Conservation (phyloP, 192 early-diverging fungal genomes). For the Gamsiella multidivaricata region DNA sequence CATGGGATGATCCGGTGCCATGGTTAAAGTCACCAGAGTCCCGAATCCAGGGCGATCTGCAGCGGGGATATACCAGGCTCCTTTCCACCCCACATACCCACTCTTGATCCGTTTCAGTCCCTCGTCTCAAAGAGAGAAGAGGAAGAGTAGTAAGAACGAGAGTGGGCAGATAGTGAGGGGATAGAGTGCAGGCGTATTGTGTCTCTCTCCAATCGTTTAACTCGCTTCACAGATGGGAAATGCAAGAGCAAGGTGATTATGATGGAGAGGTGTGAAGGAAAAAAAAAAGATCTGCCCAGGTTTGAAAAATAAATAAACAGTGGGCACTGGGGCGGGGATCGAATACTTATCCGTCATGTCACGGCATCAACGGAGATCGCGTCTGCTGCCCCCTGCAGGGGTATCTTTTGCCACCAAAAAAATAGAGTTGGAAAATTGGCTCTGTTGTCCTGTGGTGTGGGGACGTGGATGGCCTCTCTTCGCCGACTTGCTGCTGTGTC, state of each 20-base stretch:
- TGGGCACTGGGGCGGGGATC: not conserved
- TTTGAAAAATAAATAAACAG: not conserved
- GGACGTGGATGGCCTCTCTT: conserved; percentile 3
- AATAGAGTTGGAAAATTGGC: not conserved
- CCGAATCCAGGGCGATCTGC: conserved; percentile 54
- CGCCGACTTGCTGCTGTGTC: not conserved
- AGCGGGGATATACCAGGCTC: conserved; percentile 50
- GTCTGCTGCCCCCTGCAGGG: too few relatives aligned
- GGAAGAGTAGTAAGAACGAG: conserved; percentile 7
- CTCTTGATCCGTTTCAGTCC: conserved; percentile 17
- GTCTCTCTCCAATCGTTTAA: conserved; percentile 53
- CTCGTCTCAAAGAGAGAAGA: not conserved
- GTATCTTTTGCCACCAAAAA: too few relatives aligned
- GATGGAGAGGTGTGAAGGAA: conserved; percentile 41
- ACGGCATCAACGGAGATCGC: too few relatives aligned
- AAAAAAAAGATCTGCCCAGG: conserved; percentile 5
- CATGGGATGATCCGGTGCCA: conserved; percentile 50
- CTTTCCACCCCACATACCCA: conserved; percentile 25
- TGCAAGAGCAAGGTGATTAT: conserved; percentile 47
- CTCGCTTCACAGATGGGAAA: conserved; percentile 22
- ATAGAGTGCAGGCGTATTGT: conserved; percentile 55
- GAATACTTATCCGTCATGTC: too few relatives aligned
- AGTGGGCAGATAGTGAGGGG: too few relatives aligned
- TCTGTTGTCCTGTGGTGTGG: not conserved
- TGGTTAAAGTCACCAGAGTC: conserved; percentile 52